These are phyloP conservation scores for Salvia hispanica DNA, from an alignment of 257 asterid genomes.

Conservation along the genomic window DNA sequence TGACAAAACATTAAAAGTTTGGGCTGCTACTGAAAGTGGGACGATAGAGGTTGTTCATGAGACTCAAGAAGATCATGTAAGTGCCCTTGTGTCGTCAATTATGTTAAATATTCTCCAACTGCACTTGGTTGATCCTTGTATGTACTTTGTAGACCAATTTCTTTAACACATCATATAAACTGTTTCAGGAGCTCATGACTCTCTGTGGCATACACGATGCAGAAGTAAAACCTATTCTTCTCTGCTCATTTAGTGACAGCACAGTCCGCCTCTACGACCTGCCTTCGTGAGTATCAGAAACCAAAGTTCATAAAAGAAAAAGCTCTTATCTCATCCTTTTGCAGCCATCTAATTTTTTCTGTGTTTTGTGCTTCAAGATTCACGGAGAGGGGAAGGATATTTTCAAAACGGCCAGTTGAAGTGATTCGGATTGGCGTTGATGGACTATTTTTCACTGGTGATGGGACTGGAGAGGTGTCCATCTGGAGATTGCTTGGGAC, in stretches of 20 bases:
- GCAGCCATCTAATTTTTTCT: constrained; percentile 16
- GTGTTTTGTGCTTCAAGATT: constrained; percentile 24
- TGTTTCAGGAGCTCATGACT: constrained; percentile 45
- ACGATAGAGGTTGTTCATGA: constrained; percentile 41
- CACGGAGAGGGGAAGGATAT: constrained; percentile 60
- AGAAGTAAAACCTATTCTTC: constrained; percentile 46
- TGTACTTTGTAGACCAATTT: too few relatives aligned
- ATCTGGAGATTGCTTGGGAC: constrained; percentile 49
- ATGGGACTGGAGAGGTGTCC: constrained; percentile 47
- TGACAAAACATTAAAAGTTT: constrained; percentile 60
- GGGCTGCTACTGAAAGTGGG: constrained; percentile 43
- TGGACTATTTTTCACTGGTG: constrained; percentile 57
- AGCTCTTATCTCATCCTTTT: not conserved
- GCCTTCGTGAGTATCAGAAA: constrained; percentile 48
- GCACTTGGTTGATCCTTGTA: not conserved
- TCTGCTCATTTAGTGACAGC: constrained; percentile 47
- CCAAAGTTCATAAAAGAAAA: not conserved
- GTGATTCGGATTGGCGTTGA: constrained; percentile 35
- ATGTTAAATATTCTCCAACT: not conserved
- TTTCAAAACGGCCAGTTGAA: constrained; percentile 33
- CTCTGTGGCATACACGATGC: constrained; percentile 46
- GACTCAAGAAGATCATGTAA: constrained; percentile 44
- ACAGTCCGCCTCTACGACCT: constrained; percentile 49
- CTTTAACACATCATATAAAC: too few relatives aligned
- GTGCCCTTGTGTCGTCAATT: not conserved